Evolutionary conservation across 306 rosid species (phyloP).

Genomic region (Dalbergia cochinchinensis): DNA sequence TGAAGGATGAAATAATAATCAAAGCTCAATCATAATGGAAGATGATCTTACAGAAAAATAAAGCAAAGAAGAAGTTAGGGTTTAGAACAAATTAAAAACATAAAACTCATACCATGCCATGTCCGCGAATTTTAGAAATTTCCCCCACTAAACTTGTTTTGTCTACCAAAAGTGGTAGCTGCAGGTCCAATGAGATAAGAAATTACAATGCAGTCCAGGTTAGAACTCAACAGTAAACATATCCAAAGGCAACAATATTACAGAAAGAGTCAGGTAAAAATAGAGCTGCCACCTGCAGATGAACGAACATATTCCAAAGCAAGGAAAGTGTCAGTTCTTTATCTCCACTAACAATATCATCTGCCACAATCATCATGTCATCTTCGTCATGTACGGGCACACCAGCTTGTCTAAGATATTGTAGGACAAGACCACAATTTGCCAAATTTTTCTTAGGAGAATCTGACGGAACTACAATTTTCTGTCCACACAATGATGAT

Average conservation of each 20-base stretch:
- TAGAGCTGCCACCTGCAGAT: constrained; percentile 69
- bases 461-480: constrained; percentile 85
- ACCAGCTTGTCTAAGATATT: constrained; percentile 84
- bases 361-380: constrained; percentile 66
- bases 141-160: constrained; percentile 72
- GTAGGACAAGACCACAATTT: constrained; percentile 74
- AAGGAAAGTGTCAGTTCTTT: constrained; percentile 83
- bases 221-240: constrained; percentile 25
- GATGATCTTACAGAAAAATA: constrained; percentile 20
- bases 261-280: constrained; percentile 30
- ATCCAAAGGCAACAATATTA: constrained; percentile 20
- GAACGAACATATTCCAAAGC: constrained; percentile 91
- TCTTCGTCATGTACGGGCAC: constrained; percentile 77
- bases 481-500: constrained; percentile 63
- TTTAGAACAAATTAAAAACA: constrained; percentile 15
- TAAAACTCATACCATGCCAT: constrained; percentile 55
- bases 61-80: not conserved
- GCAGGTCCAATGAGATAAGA: constrained; percentile 51
- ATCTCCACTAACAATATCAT: constrained; percentile 80
- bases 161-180: constrained; percentile 91
- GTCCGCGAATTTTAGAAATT: constrained; percentile 76
- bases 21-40: constrained; percentile 21
- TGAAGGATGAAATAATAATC: constrained; percentile 47
- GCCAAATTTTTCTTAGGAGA: constrained; percentile 75
- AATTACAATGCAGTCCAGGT: constrained; percentile 18